Evolutionary conservation across 805 yeast species (phyloP).

Genomic region (Pichia paraexigua): DNA sequence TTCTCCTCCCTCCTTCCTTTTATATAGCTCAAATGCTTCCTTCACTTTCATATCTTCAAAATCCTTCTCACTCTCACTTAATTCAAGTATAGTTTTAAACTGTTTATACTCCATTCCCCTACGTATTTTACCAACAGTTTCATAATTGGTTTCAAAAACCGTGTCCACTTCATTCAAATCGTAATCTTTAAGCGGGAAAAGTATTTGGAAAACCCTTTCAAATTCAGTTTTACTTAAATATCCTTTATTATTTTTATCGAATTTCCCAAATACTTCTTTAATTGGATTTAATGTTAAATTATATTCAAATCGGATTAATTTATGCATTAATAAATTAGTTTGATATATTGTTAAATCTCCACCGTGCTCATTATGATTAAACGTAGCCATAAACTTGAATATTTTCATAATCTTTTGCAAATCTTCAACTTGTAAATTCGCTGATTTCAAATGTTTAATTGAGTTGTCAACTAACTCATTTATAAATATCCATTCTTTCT

Average conservation of each 20-base stretch:
- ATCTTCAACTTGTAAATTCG: constrained; percentile 1
- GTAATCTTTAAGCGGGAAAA: constrained; percentile 30
- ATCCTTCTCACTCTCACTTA: not conserved
- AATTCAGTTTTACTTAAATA: constrained; percentile 36
- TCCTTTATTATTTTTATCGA: constrained; percentile 30
- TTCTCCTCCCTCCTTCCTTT: not conserved
- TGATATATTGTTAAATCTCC: not conserved
- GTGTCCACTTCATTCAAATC: constrained; percentile 32
- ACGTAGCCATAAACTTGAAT: not conserved
- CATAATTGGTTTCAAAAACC: constrained; percentile 9
- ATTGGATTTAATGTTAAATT: constrained; percentile 10
- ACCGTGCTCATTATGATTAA: not conserved
- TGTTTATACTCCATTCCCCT: constrained; percentile 23
- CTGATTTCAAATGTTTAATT: not conserved
- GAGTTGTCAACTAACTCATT: not conserved
- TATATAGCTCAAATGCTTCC: not conserved
- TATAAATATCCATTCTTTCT: not conserved
- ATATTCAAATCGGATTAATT: constrained; percentile 6
- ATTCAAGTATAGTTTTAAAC: constrained; percentile 20
- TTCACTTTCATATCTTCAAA: constrained; percentile 11
- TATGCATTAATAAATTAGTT: constrained; percentile 6
- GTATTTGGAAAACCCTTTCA: constrained; percentile 33
- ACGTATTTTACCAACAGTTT: constrained; percentile 11
- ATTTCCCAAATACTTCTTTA: constrained; percentile 34
- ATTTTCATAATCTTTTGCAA: not conserved